Conservation (phyloP, 148 eudicot species). For the Camellia japonica region DNA sequence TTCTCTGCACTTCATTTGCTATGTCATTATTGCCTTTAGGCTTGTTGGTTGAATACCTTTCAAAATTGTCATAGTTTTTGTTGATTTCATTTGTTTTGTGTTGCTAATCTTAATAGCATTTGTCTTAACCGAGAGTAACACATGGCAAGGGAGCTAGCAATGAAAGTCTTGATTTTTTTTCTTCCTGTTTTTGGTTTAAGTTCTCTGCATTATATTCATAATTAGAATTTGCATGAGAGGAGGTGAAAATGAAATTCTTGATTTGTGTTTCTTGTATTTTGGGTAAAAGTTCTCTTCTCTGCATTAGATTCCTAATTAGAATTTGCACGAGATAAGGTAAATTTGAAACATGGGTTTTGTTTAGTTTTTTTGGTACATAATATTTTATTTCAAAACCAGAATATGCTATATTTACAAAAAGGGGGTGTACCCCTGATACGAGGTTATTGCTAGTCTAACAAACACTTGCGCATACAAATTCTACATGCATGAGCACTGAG, state of each 20-base stretch:
- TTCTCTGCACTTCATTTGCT: background rate
- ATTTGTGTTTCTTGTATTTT: too few species aligned
- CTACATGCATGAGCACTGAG: background rate
- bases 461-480: too few species aligned
- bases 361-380: too few species aligned
- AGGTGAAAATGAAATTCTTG: background rate
- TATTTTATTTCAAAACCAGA: too few species aligned
- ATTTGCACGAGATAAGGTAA: background rate
- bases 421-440: too few species aligned
- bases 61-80: too few species aligned
- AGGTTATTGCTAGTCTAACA: too few species aligned
- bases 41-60: too few species aligned
- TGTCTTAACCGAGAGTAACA: background rate
- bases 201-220: background rate
- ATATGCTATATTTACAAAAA: too few species aligned
- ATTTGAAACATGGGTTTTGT: too few species aligned
- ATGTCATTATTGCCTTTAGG: background rate
- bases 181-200: background rate
- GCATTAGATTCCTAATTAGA: background rate
- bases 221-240: background rate
- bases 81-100: background rate
- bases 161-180: background rate
- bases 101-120: background rate
- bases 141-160: background rate
- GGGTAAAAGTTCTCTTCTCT: background rate